These are phyloP conservation scores for Blastobotrys indianensis DNA, from an alignment of 1,139 yeast species.

Conservation along the genomic window DNA sequence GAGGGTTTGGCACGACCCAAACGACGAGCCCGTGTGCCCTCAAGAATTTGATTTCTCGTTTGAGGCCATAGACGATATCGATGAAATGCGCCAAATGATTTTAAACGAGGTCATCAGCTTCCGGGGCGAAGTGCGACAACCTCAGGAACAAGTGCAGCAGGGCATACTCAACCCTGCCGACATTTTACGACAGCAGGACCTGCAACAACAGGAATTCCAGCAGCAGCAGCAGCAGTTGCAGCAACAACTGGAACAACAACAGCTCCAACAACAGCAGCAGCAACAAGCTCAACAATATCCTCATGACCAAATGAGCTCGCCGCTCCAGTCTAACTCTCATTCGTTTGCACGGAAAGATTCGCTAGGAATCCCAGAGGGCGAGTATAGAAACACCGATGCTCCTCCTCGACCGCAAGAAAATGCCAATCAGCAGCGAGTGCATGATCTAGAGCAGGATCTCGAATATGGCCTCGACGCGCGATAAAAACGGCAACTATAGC, in stretches of 20 bases:
- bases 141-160: conserved; percentile 43
- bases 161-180: not conserved
- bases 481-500: too few species aligned
- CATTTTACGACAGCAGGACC: conserved; percentile 11
- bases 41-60: conserved; percentile 82
- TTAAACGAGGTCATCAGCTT: conserved; percentile 73
- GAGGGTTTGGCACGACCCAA: conserved; percentile 93
- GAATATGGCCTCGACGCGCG: conserved; percentile 53
- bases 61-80: conserved; percentile 80
- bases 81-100: conserved; percentile 68
- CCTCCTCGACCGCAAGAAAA: conserved; percentile 44
- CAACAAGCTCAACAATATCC: conserved; percentile 20
- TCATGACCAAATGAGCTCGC: conserved; percentile 23
- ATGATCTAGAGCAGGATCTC: conserved; percentile 47
- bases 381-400: conserved; percentile 37
- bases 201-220: conserved; percentile 21
- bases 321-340: conserved; percentile 15
- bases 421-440: conserved; percentile 19
- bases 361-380: conserved; percentile 31
- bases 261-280: conserved; percentile 20
- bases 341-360: conserved; percentile 16
- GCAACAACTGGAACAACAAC: conserved; percentile 19
- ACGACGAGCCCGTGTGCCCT: conserved; percentile 86
- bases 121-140: conserved; percentile 71
- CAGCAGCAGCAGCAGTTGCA: conserved; percentile 17